A percentile compares a stretch with the other conserved stretches of the same genome.
Conservation (phyloP, 2,329 filamentous ascomycete genomes). For the Trichoderma cornu-damae region DNA sequence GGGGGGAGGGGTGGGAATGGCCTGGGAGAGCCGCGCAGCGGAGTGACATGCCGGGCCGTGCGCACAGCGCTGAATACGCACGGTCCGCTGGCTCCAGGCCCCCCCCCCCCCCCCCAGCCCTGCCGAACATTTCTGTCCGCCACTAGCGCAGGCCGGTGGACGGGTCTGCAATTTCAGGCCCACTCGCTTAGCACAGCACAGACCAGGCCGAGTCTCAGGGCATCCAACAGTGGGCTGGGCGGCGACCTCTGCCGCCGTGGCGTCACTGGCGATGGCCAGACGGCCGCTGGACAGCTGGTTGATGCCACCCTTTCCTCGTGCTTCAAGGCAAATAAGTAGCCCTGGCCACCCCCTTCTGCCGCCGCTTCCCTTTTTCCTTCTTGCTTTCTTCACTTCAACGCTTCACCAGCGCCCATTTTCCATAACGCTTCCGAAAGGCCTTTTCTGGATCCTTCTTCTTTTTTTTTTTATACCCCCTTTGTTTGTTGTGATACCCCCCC, state of each 20-base stretch:
- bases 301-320: constrained; percentile 18
- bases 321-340: constrained; percentile 39
- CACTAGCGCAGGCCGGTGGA: constrained; percentile 21
- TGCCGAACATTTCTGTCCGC: constrained; percentile 18
- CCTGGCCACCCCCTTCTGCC: constrained; percentile 32
- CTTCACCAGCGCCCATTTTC: constrained; percentile 29
- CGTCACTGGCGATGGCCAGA: constrained; percentile 6
- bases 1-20: constrained; percentile 5
- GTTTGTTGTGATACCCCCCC: constrained; percentile 51
- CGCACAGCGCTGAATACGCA: not conserved
- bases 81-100: not conserved
- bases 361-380: constrained; percentile 26
- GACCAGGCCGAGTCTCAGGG: constrained; percentile 18
- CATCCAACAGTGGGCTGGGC: not conserved
- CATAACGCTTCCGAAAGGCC: constrained; percentile 29
- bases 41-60: constrained; percentile 1
- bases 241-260: constrained; percentile 16
- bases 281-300: not conserved
- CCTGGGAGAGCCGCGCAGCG: not conserved
- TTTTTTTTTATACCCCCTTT: constrained; percentile 41
- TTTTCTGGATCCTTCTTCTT: constrained; percentile 36
- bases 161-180: constrained; percentile 25
- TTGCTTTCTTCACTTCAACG: constrained; percentile 32
- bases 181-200: constrained; percentile 26
- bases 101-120: constrained; percentile 1